Base-by-base conservation (phyloP, 1,284 basidiomycete genomes). In the Amylostereum areolatum region DNA sequence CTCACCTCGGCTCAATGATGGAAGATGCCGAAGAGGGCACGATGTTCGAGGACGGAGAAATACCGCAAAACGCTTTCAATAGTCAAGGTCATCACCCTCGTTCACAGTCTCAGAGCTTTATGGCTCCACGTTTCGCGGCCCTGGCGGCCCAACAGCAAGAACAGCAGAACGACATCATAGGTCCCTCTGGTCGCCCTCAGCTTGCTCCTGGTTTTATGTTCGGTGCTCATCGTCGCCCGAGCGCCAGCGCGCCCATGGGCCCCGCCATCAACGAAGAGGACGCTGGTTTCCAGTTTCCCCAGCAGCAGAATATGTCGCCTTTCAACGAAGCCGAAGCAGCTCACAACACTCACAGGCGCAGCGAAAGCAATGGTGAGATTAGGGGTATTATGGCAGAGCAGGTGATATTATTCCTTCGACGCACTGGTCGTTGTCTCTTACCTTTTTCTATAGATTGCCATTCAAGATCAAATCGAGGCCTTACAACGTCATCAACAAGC, bases 401-500 rank as follows among this genome's bases (percentile, higher is more conserved):
- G 78, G 91, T 91, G 60, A 53, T 55, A 18, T 48, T 6, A 37
- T 43, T 24, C 31, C 12, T 44, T 33, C 18, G 42, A 34, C 30
- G 30, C 32, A 43, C 29, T 45, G 31, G 44, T 39, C 34, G 44
- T 9, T 31, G 42, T 45, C 44, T 43, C 43, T 45, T 27, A 42
- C 37, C 39, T 29, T 50, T 45, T 41, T 43, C 9, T 51, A 27
- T 62, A 95, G 91, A 89, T 94, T 59, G 90, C 90, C 41, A 64
- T 96, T 48, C 92, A 96, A 67, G 89, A 68, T 59, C 90, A 95
- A 68, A 96, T 96, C 53, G 92, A 95, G 67, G 89, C 82, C 7
- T 71, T 95, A 45, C 92, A 95, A 62, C 89, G 92, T 45, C 88
- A 94, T 62, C 92, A 94, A 61, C 84, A 91, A 58, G 86, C 83